Percentiles rank a stretch among this genome's conserved stretches.
phyloP scores from a whole-genome alignment of 1,284 basidiomycete genomes.

The Moniliophthora roreri region DNA sequence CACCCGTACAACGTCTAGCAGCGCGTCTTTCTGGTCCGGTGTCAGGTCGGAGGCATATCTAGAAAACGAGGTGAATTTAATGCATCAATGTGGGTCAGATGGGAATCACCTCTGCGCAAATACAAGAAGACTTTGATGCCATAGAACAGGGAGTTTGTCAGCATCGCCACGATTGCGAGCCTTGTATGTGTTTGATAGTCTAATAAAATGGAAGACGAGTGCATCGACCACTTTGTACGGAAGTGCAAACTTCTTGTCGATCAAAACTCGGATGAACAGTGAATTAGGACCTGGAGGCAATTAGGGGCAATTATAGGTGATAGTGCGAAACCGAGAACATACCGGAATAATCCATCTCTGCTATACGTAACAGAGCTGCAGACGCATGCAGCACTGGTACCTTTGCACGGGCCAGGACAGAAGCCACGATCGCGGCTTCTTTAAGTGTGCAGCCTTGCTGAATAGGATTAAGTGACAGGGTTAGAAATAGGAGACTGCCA shows the following conservation, averaged over 20 bases:
- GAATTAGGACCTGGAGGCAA: constrained; percentile 78
- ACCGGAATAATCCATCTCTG: constrained; percentile 97
- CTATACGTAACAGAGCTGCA: constrained; percentile 90
- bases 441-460: constrained; percentile 85
- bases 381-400: constrained; percentile 96
- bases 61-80: constrained; percentile 9
- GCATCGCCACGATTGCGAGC: constrained; percentile 62
- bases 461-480: neutral
- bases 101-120: constrained; percentile 83
- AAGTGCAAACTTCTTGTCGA: constrained; percentile 98
- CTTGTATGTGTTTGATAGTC: constrained; percentile 89
- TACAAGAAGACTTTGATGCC: constrained; percentile 96
- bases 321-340: constrained; percentile 13
- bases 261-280: constrained; percentile 93
- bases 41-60: constrained; percentile 98
- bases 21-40: constrained; percentile 95
- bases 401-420: constrained; percentile 88
- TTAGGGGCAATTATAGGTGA: neutral
- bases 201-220: constrained; percentile 97
- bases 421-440: constrained; percentile 94
- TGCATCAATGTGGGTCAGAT: neutral
- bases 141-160: constrained; percentile 89
- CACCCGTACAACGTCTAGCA: constrained; percentile 90
- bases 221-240: constrained; percentile 99
- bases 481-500: neutral